Evolutionary conservation across 202 grass and related monocot genomes (phyloP), one percentile per base, ranked within the genome.

Genomic region (Panicum hallii): DNA sequence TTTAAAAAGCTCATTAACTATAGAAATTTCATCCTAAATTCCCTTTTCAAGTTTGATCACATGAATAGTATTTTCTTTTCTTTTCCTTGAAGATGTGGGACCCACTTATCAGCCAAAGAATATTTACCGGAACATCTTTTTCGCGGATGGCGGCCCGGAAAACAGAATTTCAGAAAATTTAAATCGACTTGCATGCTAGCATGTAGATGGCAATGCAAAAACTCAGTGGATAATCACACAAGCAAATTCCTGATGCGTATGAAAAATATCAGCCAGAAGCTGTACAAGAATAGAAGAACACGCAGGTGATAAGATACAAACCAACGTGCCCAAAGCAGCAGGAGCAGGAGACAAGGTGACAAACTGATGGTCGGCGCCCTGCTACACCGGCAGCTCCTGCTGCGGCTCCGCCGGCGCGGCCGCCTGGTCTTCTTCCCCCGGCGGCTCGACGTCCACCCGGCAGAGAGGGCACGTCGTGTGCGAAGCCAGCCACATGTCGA

Each of bases 401-500:
- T 15, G 54, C 11, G 11, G 50, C 71, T 81, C 53, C 17, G 42
- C 11, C 34, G 45, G 8, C 34, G 17, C 0, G 13, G 17, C 44
- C 4, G 36, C 46, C 13, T 40, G 48, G 9, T 60, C 56, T n/a
- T 38, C 81, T 0, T 66, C 42, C 40, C 0, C 40, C n/a, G 16
- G 55, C 0, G 88, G 83, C 15, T 79, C 83, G 11, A 90, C 73
- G n/a, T 82, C 83, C 0, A 83, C 22, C 2, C 79, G 83, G 83
- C 88, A 86, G 26, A 90, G 20, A 0, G 88, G 88, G 34, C 88
- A 90, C 13, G 88, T 90, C 2, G 54, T 7, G 45, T 87, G 88
- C 9, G 84, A 86, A 0, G 60, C 60, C 58, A 90, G 60, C 88
- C 84, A 90, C 88, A 87, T 68, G 67, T 87, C 88, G 67, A 90